A percentile compares a stretch with the other conserved stretches of the same genome.
Conservation (phyloP, 305 asterid genomes). For the Striga hermonthica region DNA sequence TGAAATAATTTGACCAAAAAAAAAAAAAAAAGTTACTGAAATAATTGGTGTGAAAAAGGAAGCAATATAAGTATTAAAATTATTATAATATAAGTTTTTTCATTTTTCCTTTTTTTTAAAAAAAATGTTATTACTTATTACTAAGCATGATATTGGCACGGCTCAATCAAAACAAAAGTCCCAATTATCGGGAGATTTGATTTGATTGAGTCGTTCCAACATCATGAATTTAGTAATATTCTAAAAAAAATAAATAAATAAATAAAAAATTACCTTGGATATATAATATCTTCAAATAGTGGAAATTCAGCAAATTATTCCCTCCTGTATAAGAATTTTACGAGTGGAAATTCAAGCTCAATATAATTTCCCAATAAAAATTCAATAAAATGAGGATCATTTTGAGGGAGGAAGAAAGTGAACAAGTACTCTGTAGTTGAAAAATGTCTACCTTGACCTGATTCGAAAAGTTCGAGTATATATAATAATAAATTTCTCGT, state of each 20-base stretch:
- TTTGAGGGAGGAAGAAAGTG: background rate
- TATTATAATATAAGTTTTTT: too few relatives aligned
- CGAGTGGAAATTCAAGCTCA: background rate
- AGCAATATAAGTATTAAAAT: too few relatives aligned
- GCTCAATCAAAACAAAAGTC: constrained; percentile 65
- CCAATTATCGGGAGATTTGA: constrained; percentile 41
- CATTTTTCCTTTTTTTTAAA: too few relatives aligned
- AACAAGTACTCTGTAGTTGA: constrained; percentile 11
- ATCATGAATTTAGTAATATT: constrained; percentile 9
- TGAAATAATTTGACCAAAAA: too few relatives aligned
- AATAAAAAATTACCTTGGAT: too few relatives aligned
- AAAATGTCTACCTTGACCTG: background rate
- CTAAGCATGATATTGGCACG: constrained; percentile 60
- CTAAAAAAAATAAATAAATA: background rate
- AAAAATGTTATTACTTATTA: background rate
- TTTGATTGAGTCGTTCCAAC: constrained; percentile 54
- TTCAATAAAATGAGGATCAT: background rate
- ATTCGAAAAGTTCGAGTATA: background rate
- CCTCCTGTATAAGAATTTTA: background rate
- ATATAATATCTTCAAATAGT: too few relatives aligned
- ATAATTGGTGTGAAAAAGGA: too few relatives aligned
- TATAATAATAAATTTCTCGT: background rate
- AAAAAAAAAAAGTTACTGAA: too few relatives aligned
- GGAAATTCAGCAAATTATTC: background rate
- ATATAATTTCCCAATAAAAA: background rate